Base-by-base conservation (phyloP, 371 early-diverging fungal genomes). In the Mortierella sp. region DNA sequence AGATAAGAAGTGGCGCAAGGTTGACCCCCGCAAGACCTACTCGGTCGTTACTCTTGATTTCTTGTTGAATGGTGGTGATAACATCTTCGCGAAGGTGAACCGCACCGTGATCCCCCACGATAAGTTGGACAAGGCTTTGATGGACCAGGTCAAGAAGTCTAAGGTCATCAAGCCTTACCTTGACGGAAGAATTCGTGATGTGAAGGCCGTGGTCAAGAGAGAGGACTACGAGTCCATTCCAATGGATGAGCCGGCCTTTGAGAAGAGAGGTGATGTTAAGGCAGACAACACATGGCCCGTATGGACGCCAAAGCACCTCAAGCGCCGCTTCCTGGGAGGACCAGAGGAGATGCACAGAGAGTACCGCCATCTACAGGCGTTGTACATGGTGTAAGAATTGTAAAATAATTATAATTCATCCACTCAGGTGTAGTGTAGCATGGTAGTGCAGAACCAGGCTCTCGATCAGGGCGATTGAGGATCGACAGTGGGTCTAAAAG, bases 61-160 rank as follows among this genome's bases (percentile, higher is more conserved):
- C 73, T 48, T 83, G 37, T 62, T 81, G 37, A 76, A 64, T 6
- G 89, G 86, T 9, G 89, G 86, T 32, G 90, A 90, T 69, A 81
- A 80, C 37, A 75, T 89, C 50, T 53, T 62, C 11, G 34, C 50
- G 44, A 48, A 52, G 53, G 34, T 24, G 41, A 37, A 47, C 17
- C 42, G 58, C 21, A 19, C 47, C 8, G 42, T 52, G 32, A 47
- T 49, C 34, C 19, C 15, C 12, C 56, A 54, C 11, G 71, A 52
- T 14, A 56, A 58, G 56, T 50, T 75, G 52, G 81, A 80, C 44
- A 39, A 70, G 51, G 70, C 68, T 0, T 26, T 83, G 39, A 56
- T 63, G 52, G 60, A 46, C 3, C 81, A 64, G 53, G 56, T 83
- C 31, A 31, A 64, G 39, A 49, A 42, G 27, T 24, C 44, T 12